Conservation (phyloP, 2,329 filamentous ascomycete species). For the Cercospora berteroae region DNA sequence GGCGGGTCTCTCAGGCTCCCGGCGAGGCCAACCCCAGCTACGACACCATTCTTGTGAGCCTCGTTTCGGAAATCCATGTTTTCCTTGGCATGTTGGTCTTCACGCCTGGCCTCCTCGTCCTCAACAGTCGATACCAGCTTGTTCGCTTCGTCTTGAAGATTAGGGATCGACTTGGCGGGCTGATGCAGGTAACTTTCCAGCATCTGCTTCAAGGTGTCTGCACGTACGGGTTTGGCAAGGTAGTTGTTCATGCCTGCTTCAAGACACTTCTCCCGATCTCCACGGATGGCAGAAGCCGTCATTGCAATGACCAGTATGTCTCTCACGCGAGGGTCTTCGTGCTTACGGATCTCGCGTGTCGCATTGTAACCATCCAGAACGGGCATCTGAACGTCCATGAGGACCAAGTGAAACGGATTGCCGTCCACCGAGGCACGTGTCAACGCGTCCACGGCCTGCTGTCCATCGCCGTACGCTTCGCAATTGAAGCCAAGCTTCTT, state of each 20-base stretch:
- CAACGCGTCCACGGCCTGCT: slow-evolving; percentile 84
- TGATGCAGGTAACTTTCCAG: slow-evolving; percentile 65
- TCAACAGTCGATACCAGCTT: slow-evolving; percentile 41
- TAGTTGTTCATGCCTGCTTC: slow-evolving; percentile 98
- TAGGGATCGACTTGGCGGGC: slow-evolving; percentile 43
- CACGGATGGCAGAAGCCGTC: slow-evolving; percentile 92
- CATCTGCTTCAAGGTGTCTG: slow-evolving; percentile 81
- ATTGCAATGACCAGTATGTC: slow-evolving; percentile 93
- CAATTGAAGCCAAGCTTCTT: slow-evolving; percentile 81
- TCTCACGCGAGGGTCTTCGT: slow-evolving; percentile 71
- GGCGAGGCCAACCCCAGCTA: background rate
- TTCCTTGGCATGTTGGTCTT: slow-evolving; percentile 1
- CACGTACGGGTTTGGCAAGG: slow-evolving; percentile 89
- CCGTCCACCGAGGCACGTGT: slow-evolving; percentile 68
- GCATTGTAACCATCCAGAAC: slow-evolving; percentile 90
- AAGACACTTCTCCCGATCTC: slow-evolving; percentile 92
- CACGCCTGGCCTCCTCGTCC: slow-evolving; percentile 12
- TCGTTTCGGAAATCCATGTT: background rate
- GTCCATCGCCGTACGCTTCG: slow-evolving; percentile 85
- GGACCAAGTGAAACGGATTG: slow-evolving; percentile 78
- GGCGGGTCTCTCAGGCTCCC: background rate
- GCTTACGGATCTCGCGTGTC: slow-evolving; percentile 75
- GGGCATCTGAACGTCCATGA: slow-evolving; percentile 98
- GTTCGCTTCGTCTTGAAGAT: slow-evolving; percentile 48
- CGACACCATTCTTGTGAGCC: slow-evolving; percentile 5